Evolutionary conservation across 805 yeast genomes (phyloP), one percentile per base, ranked within the genome.

Genomic region (Dipodascus geniculatus): DNA sequence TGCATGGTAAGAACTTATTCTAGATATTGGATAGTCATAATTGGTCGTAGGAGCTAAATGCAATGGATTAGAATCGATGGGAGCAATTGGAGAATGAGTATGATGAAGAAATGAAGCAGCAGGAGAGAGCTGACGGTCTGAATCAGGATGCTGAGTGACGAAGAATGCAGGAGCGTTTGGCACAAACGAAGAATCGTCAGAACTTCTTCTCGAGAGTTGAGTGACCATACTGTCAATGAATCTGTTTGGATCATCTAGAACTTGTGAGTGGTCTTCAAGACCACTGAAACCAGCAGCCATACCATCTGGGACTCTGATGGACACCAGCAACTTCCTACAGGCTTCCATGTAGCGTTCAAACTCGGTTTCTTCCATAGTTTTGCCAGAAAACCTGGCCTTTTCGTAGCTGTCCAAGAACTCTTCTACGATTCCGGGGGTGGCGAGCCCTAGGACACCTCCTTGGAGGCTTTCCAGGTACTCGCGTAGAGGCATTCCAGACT

Each of bases 381-480:
- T 65, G 1, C 86, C 85, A 3, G 91, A 78, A 65, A 81, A 89
- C 55, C 87, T 71, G 38, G 83, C 72, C 51, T 71, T 70, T 59
- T 89, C 96, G 68, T 87, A 89, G 14, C 78, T 65, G 2, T 69
- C 71, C 2, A 81, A 69, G 56, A 77, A 77, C 35, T 69, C 62
- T 3, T 58, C 57, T 2, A 61, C 61, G 1, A 53, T 51, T 22
- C 50, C 57, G 3, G 53, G 33, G 48, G 58, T 55, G 22, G 62
- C 66, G 1, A 62, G 54, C 42, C 52, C 54, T 17, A 38, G 6
- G 6, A 14, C 19, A 53, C 65, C 35, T 11, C 57, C 48, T 33
- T 63, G 65, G 35, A 78, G 60, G 44, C 71, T 63, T 79, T 16
- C 84, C 78, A 54, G 80, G 72, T 59, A 83, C 74, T 62, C 85